phyloP scores from a whole-genome alignment of 352 stramenopile genomes.

The Blastocystis sp. region DNA sequence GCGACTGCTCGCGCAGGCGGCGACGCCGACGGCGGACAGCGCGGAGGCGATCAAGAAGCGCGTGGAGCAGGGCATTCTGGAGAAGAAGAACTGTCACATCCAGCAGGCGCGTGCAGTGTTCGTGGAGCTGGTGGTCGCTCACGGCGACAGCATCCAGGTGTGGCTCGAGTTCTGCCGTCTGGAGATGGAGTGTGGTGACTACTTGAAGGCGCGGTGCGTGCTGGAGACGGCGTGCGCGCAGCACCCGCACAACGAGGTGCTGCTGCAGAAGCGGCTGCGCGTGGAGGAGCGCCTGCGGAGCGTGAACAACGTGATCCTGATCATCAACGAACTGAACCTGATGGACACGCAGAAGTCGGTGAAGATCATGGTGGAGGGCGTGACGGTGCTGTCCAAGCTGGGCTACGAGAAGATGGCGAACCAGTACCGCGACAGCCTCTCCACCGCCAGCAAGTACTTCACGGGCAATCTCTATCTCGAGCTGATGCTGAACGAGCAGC shows the following conservation, averaged over 20 bases:
- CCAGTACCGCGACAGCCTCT: not conserved
- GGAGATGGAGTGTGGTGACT: constrained; percentile 82
- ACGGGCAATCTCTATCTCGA: constrained; percentile 81
- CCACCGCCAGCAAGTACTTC: constrained; percentile 75
- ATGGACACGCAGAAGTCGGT: constrained; percentile 80
- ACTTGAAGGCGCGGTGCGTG: constrained; percentile 77
- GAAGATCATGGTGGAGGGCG: constrained; percentile 82
- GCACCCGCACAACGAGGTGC: constrained; percentile 78
- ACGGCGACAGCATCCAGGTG: constrained; percentile 73
- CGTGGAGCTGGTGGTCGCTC: constrained; percentile 40
- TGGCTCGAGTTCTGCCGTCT: constrained; percentile 85
- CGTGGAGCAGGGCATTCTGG: constrained; percentile 41
- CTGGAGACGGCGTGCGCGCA: constrained; percentile 78
- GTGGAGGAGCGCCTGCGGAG: constrained; percentile 79
- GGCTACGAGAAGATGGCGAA: constrained; percentile 80
- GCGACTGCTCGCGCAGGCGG: not conserved
- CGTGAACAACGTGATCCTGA: constrained; percentile 75
- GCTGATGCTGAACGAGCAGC: constrained; percentile 78
- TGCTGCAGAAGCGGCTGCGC: constrained; percentile 78
- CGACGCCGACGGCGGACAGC: not conserved
- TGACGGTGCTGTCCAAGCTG: constrained; percentile 78
- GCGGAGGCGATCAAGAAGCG: constrained; percentile 10
- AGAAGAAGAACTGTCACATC: constrained; percentile 65
- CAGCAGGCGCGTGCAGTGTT: not conserved
- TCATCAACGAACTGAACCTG: constrained; percentile 78